A percentile compares a stretch with the other conserved stretches of the same genome.
Conservation (phyloP, 768 basidiomycete genomes). For the Pulveroboletus ravenelii region DNA sequence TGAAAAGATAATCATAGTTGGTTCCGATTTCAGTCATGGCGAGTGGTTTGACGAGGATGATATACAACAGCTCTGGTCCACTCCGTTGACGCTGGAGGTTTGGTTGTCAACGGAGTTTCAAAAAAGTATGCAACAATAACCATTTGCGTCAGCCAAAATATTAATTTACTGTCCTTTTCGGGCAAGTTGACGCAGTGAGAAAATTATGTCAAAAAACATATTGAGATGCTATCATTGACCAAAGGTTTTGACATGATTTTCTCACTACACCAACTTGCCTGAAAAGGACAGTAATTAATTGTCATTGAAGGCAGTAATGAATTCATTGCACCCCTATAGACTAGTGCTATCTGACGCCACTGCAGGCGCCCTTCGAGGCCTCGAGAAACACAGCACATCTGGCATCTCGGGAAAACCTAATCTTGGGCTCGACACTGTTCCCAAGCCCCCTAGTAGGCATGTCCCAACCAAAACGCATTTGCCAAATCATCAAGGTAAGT, state of each 20-base stretch:
- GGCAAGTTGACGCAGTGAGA: too few species aligned
- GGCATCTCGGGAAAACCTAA: not conserved
- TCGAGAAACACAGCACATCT: not conserved
- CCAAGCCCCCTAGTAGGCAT: not conserved
- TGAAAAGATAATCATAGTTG: slow-evolving; percentile 99
- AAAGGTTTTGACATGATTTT: too few species aligned
- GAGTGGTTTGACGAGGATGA: slow-evolving; percentile 8
- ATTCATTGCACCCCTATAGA: too few species aligned
- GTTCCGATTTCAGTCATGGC: slow-evolving; percentile 78
- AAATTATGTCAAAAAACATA: too few species aligned
- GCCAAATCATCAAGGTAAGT: slow-evolving; percentile 66
- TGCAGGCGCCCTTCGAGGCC: too few species aligned
- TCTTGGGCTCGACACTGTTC: not conserved
- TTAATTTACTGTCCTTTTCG: not conserved
- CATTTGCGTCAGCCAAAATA: not conserved
- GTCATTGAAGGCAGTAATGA: too few species aligned
- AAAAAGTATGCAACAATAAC: slow-evolving; percentile 4
- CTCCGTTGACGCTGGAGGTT: not conserved
- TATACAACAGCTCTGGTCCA: slow-evolving; percentile 6
- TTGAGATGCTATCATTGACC: too few species aligned
- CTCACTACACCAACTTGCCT: too few species aligned
- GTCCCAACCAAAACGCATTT: slow-evolving; percentile 47
- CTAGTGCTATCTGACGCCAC: too few species aligned
- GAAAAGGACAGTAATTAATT: not conserved
- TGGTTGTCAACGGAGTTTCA: slow-evolving; percentile 30